Base-by-base conservation (phyloP, 129 eudicot species). In the Mikania micrantha region DNA sequence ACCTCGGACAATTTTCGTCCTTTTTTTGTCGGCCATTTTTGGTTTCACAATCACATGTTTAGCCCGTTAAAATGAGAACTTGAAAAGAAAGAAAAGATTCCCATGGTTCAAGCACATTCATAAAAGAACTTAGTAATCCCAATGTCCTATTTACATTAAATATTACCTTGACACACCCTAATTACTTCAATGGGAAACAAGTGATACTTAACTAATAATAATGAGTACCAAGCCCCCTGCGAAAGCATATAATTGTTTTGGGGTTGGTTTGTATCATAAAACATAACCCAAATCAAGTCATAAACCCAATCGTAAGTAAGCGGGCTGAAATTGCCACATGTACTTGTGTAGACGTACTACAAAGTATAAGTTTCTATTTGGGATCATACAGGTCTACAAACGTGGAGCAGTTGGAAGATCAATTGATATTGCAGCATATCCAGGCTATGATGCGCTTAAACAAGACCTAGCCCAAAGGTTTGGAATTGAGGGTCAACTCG, bases 401-500 rank as follows among this genome's bases (percentile, higher is more conserved):
- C 91, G 95, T 8, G 98, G 96, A 66, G 98, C 98, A 27, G 98
- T 92, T 61, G 98, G 98, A 66, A 80, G 98, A 79, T 88, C 96
- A 35, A 92, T 92, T 32, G 98, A 92, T 71, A 87, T 92, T 42
- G 41, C 83, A 7, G 91, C 90, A 74, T 92, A 92, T 63, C 80
- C 96, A 10, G 98, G 90, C 58, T 92, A 92, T 65, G 98, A 88
- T 12, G 98, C 84, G 67, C 90, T 92, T 9, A 92, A 92, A 62
- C 98, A 83, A 59, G 98, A 92, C 45, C 78, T 92, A 44, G 98
- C 98, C 70, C 84, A 96, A 49, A 84, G 96, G 60, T 92, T 92
- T 78, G 96, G 98, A 45, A 86, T 92, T 15, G 98, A 88, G 73
- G 98, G 98, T 28, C 95, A 85, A 66, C 72, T 92, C 31, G 98